Evolutionary conservation across 2,329 filamentous ascomycete genomes (phyloP), one percentile per base, ranked within the genome.

Genomic region (Metarhizium robertsii): DNA sequence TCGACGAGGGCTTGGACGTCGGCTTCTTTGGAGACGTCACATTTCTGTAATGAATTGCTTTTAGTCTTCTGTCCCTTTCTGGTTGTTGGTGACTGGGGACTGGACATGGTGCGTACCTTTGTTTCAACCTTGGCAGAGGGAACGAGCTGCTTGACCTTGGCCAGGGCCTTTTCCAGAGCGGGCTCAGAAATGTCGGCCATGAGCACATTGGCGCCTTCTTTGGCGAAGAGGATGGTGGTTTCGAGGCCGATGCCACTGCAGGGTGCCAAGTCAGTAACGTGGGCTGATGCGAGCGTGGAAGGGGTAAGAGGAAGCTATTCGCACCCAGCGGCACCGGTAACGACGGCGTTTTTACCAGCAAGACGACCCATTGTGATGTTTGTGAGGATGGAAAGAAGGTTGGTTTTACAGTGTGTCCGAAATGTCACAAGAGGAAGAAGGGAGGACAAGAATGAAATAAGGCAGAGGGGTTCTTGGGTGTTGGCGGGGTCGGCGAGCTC

Each of bases 231-330:
- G 62, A 96, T 92, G 55, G 82, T 83, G 2, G 92, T 96, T 76
- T 96, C 91, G 51, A 96, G 87, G 61, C 92, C 92, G 66, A 96
- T 96, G 66, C 92, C 92, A 66, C 92, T 92, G 66, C 25, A 18
- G 7, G 42, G 7, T 11, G 18, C 16, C 47, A 36, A 10, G 32
- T 51, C 16, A 36, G 16, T 6, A 20, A 18, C 8, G 47, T 34
- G 47, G 18, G 14, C 29, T 16, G 8, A 11, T 11, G 11, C 5
- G 38, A 40, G 11, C 47, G n/a, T 11, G 25, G 10, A 25, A 20
- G 18, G 14, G 42, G 34, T 32, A 11, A 34, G 6, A 25, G 20
- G 20, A 11, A 50, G 20, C 7, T 11, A 16, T n/a, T 40, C 51
- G 16, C 80, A 95, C 90, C 90, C 89, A 65, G 85, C 90, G 61